These are phyloP conservation scores for Dillenia suffruticosa DNA, from an alignment of 164 flowering plant genomes.

Conservation along the genomic window DNA sequence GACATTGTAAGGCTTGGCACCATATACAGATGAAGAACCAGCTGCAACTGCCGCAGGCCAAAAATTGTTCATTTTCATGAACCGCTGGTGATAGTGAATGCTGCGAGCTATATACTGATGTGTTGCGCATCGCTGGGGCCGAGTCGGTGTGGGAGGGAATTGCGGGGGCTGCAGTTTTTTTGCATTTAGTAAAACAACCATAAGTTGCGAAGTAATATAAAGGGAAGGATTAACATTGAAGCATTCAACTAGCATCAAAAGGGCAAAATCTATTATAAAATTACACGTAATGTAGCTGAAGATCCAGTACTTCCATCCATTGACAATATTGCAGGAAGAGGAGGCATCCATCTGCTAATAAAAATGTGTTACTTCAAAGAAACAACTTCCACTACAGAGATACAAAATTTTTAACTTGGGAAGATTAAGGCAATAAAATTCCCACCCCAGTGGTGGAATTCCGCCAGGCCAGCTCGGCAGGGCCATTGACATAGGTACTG, in stretches of 20 bases:
- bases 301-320: slow-evolving; percentile 13
- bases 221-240: background rate
- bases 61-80: slow-evolving; percentile 19
- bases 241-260: background rate
- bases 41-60: slow-evolving; percentile 25
- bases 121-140: slow-evolving; percentile 42
- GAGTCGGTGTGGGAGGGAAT: slow-evolving; percentile 26
- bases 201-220: background rate
- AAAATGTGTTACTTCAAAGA: background rate
- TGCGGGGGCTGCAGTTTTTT: slow-evolving; percentile 27
- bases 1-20: slow-evolving; percentile 17
- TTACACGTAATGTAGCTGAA: background rate
- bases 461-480: slow-evolving; percentile 28
- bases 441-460: slow-evolving; percentile 31
- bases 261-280: background rate
- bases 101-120: slow-evolving; percentile 45
- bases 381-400: slow-evolving; percentile 6
- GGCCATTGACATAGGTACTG: slow-evolving; percentile 18
- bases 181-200: slow-evolving; percentile 2
- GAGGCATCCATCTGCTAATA: slow-evolving; percentile 10
- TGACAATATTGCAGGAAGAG: slow-evolving; percentile 5
- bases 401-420: background rate
- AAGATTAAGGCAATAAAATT: background rate
- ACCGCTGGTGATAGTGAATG: slow-evolving; percentile 37
- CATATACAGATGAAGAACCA: slow-evolving; percentile 19